A percentile compares a stretch with the other conserved stretches of the same genome.
Evolutionary conservation across 1,284 basidiomycete genomes (phyloP).

Genomic region (Ustilago loliicola): DNA sequence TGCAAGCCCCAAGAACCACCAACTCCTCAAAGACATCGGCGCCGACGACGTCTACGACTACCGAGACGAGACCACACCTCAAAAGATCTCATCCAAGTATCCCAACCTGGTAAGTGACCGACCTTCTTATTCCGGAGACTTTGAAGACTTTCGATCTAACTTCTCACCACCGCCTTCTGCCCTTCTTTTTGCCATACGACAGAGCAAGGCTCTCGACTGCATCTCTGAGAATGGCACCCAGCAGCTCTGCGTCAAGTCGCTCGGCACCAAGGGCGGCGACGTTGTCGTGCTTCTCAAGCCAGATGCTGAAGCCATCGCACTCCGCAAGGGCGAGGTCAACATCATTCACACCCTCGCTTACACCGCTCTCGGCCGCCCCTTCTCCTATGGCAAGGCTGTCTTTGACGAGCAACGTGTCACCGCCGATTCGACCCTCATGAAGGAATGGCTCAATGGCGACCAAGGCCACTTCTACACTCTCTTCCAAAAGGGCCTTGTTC

Average conservation of each 20-base stretch:
- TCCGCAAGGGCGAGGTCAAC: constrained; percentile 58
- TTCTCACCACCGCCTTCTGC: neutral
- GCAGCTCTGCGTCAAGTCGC: constrained; percentile 50
- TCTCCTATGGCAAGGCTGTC: constrained; percentile 54
- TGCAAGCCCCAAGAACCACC: constrained; percentile 70
- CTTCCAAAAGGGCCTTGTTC: constrained; percentile 46
- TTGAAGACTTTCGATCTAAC: neutral
- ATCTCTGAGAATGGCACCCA: constrained; percentile 65
- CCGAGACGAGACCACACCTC: constrained; percentile 68
- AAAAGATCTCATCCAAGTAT: constrained; percentile 60
- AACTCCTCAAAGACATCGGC: constrained; percentile 60
- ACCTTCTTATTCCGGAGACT: neutral
- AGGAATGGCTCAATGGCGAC: constrained; percentile 54
- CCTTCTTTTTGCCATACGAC: neutral
- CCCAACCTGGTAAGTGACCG: constrained; percentile 49
- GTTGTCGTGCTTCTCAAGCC: constrained; percentile 61
- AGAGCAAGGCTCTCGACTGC: constrained; percentile 63
- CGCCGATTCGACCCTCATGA: constrained; percentile 39
- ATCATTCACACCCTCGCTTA: constrained; percentile 62
- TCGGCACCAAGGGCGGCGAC: constrained; percentile 54
- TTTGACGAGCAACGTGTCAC: constrained; percentile 44
- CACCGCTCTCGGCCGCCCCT: constrained; percentile 55
- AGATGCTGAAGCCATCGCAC: constrained; percentile 53
- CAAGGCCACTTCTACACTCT: constrained; percentile 55
- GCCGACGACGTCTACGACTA: constrained; percentile 73